These are phyloP conservation scores for Aspergillus campestris DNA, from an alignment of 495 filamentous ascomycete species.

Conservation along the genomic window DNA sequence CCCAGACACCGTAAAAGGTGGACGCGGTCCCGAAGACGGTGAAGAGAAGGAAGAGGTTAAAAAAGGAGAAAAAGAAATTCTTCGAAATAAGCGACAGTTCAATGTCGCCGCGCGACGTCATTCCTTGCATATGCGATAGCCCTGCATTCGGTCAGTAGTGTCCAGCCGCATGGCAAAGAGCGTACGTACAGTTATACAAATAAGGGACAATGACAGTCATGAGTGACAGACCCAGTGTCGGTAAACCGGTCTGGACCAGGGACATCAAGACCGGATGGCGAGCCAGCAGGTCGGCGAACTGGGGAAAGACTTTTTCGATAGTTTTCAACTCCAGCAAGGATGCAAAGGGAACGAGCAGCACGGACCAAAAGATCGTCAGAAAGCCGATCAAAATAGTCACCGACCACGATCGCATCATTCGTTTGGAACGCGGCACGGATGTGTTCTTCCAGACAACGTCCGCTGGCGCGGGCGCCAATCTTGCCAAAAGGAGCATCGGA, in stretches of 20 bases:
- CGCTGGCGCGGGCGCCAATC: slow-evolving; percentile 75
- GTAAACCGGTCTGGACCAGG: slow-evolving; percentile 78
- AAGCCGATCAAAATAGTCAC: slow-evolving; percentile 75
- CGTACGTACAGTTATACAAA: slow-evolving; percentile 72
- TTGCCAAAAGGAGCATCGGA: slow-evolving; percentile 75
- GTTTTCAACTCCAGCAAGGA: slow-evolving; percentile 67
- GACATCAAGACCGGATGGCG: slow-evolving; percentile 59
- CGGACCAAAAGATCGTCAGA: slow-evolving; percentile 82
- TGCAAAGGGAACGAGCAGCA: slow-evolving; percentile 74
- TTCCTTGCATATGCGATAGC: slow-evolving; percentile 81
- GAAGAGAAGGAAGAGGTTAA: slow-evolving; percentile 96
- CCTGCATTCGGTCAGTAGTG: slow-evolving; percentile 24
- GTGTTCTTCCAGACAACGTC: slow-evolving; percentile 93
- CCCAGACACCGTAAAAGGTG: slow-evolving; percentile 58
- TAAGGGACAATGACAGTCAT: slow-evolving; percentile 87
- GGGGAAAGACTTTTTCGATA: slow-evolving; percentile 62
- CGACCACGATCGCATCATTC: slow-evolving; percentile 68
- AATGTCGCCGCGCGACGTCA: slow-evolving; percentile 91
- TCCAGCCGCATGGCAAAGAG: not conserved
- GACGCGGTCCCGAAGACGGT: slow-evolving; percentile 80
- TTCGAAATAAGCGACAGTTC: slow-evolving; percentile 93
- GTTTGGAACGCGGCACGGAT: slow-evolving; percentile 65
- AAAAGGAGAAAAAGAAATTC: slow-evolving; percentile 99
- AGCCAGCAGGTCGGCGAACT: slow-evolving; percentile 58
- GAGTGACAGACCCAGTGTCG: slow-evolving; percentile 73